Conservation (phyloP, 176 grass and related monocot genomes). For the Oryza glumipatula region DNA sequence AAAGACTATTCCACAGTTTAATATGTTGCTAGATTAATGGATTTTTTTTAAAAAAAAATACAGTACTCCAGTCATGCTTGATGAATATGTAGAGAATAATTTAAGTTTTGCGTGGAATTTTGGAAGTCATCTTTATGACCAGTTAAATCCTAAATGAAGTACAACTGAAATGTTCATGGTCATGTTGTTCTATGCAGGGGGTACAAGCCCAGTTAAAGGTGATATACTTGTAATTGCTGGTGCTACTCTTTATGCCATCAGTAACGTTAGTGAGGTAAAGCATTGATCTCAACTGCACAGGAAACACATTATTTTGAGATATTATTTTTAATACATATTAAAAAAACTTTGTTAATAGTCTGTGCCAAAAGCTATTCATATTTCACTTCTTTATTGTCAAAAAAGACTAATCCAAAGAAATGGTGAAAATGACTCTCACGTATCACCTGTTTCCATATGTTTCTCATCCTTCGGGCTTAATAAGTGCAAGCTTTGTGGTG, state of each 20-base stretch:
- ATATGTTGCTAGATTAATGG: neutral
- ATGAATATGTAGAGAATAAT: neutral
- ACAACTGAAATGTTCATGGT: neutral
- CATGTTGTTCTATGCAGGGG: slow-evolving; percentile 39
- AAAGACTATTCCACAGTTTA: neutral
- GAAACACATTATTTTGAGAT: neutral
- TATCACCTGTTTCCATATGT: neutral
- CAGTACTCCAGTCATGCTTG: neutral
- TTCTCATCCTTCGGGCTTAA: neutral
- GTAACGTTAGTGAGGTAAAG: slow-evolving; percentile 74
- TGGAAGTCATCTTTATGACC: neutral
- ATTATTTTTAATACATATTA: neutral
- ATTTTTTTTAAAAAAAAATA: neutral
- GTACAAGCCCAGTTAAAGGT: slow-evolving; percentile 63
- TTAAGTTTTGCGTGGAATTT: neutral
- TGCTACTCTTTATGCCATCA: slow-evolving; percentile 69
- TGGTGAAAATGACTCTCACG: neutral
- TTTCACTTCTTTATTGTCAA: neutral
- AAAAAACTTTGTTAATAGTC: slow-evolving; percentile 4
- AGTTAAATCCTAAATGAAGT: neutral
- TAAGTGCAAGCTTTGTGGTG: neutral
- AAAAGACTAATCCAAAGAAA: neutral
- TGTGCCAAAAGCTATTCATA: neutral
- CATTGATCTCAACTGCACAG: slow-evolving; percentile 11
- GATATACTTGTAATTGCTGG: slow-evolving; percentile 64